These are phyloP conservation scores for Tubosaeta sp. DNA, from an alignment of 768 basidiomycete species.

Conservation along the genomic window DNA sequence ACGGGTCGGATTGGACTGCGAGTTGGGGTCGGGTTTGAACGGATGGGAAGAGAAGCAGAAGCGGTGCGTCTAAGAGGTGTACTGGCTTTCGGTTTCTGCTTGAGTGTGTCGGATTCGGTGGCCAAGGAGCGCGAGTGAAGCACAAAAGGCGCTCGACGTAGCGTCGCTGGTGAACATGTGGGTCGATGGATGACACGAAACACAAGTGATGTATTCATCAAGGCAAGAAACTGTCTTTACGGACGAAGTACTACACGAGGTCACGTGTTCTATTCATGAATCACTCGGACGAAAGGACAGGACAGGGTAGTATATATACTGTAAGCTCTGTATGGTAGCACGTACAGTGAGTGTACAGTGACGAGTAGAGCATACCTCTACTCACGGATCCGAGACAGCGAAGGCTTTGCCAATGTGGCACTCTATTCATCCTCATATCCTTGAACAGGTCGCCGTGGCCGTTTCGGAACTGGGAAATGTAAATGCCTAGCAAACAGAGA, in stretches of 20 bases:
- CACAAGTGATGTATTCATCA: slow-evolving; percentile 15
- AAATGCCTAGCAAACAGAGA: neutral
- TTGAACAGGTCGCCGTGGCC: slow-evolving; percentile 60
- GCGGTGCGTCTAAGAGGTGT: slow-evolving; percentile 81
- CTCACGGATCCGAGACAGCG: neutral
- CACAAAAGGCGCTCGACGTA: neutral
- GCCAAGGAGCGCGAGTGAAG: slow-evolving; percentile 13
- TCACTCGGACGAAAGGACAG: neutral
- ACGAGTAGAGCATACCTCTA: slow-evolving; percentile 3
- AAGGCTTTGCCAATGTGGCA: neutral
- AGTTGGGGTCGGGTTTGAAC: slow-evolving; percentile 82
- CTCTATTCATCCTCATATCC: slow-evolving; percentile 69
- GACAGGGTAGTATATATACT: slow-evolving; percentile 2
- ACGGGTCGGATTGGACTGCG: slow-evolving; percentile 72
- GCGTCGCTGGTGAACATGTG: neutral
- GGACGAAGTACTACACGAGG: neutral
- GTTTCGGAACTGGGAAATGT: slow-evolving; percentile 55
- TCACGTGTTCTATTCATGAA: slow-evolving; percentile 8
- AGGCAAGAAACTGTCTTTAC: neutral
- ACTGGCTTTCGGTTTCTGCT: slow-evolving; percentile 75
- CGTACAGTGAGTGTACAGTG: neutral
- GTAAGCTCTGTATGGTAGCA: slow-evolving; percentile 4
- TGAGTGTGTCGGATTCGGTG: slow-evolving; percentile 26
- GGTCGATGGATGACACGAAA: slow-evolving; percentile 7
- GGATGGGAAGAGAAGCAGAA: slow-evolving; percentile 79